Evolutionary conservation across 2,329 filamentous ascomycete species (phyloP).

Genomic region (Venturia nashicola): DNA sequence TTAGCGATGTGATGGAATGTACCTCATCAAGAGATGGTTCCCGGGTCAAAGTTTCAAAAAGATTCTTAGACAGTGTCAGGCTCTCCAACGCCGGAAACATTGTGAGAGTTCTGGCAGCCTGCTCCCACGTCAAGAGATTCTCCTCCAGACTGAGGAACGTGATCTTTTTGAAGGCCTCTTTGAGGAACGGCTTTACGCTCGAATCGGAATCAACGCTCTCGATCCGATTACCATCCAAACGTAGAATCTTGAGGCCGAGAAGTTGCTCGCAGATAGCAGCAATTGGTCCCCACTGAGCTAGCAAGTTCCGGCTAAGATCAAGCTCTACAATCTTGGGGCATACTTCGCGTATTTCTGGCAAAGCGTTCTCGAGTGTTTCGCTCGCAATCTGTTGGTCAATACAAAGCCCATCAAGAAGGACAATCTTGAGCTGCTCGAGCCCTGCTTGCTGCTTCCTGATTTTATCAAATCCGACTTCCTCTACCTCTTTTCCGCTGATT

Average conservation of each 20-base stretch:
- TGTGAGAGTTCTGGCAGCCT: conserved; percentile 14
- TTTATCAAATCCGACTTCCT: conserved; percentile 94
- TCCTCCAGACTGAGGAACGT: conserved; percentile 37
- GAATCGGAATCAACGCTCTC: conserved; percentile 20
- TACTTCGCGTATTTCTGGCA: conserved; percentile 39
- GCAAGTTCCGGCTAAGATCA: conserved; percentile 74
- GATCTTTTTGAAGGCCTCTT: conserved; percentile 23
- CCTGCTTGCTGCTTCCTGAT: conserved; percentile 68
- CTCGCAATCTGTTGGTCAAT: conserved; percentile 30
- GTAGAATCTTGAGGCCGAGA: conserved; percentile 51
- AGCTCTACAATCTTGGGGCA: conserved; percentile 56
- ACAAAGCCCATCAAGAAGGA: conserved; percentile 67
- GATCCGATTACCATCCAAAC: conserved; percentile 55
- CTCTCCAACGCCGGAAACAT: conserved; percentile 3
- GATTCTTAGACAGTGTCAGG: conserved; percentile 4
- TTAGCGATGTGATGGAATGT: conserved; percentile 19
- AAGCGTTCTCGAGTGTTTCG: conserved; percentile 19
- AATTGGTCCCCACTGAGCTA: conserved; percentile 55
- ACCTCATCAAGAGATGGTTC: conserved; percentile 11
- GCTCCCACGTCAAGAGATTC: conserved; percentile 28
- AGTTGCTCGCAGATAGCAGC: conserved; percentile 60
- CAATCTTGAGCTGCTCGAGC: conserved; percentile 64
- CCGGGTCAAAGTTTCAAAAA: background rate
- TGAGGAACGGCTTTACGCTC: conserved; percentile 16
- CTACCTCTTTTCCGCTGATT: conserved; percentile 70